phyloP scores from a whole-genome alignment of 495 filamentous ascomycete genomes.

The Penicillium riverlandense region DNA sequence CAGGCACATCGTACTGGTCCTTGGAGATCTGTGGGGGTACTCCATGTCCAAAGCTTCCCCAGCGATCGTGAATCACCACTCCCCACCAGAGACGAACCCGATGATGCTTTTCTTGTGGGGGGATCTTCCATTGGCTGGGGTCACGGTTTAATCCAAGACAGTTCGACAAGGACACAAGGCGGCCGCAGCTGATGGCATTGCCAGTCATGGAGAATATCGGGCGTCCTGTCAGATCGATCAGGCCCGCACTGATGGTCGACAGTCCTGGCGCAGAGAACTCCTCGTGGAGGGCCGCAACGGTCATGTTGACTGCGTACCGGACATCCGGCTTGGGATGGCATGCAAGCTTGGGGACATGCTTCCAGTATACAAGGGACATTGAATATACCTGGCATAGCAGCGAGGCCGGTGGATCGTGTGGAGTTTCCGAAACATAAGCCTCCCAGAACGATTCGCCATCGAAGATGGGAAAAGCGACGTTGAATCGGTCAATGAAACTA shows the following conservation, averaged over 20 bases:
- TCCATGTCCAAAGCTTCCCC: conserved; percentile 48
- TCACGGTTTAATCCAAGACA: conserved; percentile 46
- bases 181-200: conserved; percentile 44
- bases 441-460: conserved; percentile 44
- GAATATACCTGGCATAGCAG: conserved; percentile 49
- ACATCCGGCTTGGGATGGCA: conserved; percentile 43
- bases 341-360: conserved; percentile 34
- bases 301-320: conserved; percentile 45
- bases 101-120: conserved; percentile 37
- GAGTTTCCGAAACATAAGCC: conserved; percentile 31
- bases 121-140: conserved; percentile 42
- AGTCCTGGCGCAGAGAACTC: conserved; percentile 44
- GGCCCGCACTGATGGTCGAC: conserved; percentile 40
- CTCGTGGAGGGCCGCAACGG: conserved; percentile 43
- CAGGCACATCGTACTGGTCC: conserved; percentile 47
- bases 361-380: conserved; percentile 46
- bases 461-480: conserved; percentile 47
- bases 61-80: conserved; percentile 47
- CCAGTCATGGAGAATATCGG: conserved; percentile 48
- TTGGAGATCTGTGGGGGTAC: conserved; percentile 43
- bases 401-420: conserved; percentile 40
- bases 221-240: conserved; percentile 43
- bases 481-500: conserved; percentile 45
- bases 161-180: conserved; percentile 42
- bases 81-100: conserved; percentile 47